Base-by-base conservation (phyloP, 108 stramenopile genomes). In the Fragilaria crotonensis region DNA sequence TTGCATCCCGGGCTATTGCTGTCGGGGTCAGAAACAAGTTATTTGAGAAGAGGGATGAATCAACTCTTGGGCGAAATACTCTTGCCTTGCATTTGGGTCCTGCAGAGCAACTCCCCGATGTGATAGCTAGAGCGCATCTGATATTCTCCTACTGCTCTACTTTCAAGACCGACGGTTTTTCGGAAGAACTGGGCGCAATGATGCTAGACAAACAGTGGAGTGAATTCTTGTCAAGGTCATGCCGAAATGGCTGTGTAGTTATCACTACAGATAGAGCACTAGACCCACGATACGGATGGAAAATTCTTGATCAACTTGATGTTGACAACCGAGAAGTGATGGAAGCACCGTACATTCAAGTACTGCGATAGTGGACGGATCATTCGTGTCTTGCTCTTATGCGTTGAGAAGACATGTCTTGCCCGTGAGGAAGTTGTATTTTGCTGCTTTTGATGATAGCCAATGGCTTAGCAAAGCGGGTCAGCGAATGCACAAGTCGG, bases 201-300 rank as follows among this genome's bases (percentile, higher is more conserved):
- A 55, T 90, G 25, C 48, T 90, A 19, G 68, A 66, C 26, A 53
- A 63, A 9, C 78, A 86, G 59, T 90, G 89, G 89, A 82, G 66
- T 25, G 36, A 62, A 26, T 50, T 80, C 44, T 57, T 89, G 46
- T 61, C 74, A n/a, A 26, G 64, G 14, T 22, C 48, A 2, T 85
- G 88, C 65, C 48, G 28, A 18, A 33, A 56, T 20, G 84, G 84
- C 0, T 74, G 75, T 33, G 56, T 89, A n/a, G 82, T 62, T 4
- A 64, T 89, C n/a, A 89, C 88, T 0, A 89, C 84, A 2, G 88
- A 89, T 71, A 62, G 84, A 20, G 75, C 72, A 18, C 59, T 85
- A 33, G 68, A 85, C 67, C 87, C 87, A 3, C 23, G 49, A 0
- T 63, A 77, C 64, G 84, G 80, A 47, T 89, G 88, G 88, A 67